phyloP scores from a whole-genome alignment of 768 basidiomycete species.

The Tulasnella sp. region DNA sequence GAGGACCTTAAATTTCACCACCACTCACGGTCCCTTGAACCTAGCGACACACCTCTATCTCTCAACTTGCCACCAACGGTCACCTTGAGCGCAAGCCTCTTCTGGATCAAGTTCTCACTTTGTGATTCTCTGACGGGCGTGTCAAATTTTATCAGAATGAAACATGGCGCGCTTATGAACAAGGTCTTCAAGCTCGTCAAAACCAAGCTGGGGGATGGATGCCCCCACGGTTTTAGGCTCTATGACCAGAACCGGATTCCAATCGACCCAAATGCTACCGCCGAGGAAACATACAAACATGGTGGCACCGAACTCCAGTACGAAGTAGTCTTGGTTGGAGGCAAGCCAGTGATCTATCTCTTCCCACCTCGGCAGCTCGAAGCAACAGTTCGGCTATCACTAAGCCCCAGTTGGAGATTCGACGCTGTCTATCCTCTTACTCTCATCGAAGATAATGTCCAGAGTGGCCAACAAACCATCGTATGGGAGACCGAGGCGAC shows the following conservation, averaged over 20 bases:
- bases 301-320: neutral
- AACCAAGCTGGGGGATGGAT: too few relatives aligned
- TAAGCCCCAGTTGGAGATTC: neutral
- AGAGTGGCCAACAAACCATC: neutral
- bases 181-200: neutral
- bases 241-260: neutral
- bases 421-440: neutral
- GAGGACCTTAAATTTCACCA: neutral
- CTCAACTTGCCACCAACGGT: neutral
- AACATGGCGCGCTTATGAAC: neutral
- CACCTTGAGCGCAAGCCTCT: neutral
- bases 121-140: neutral
- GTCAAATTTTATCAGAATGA: neutral
- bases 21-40: neutral
- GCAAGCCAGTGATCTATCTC: conserved; percentile 1
- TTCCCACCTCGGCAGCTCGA: neutral
- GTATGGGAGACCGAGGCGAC: neutral
- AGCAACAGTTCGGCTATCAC: neutral
- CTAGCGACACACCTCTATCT: neutral
- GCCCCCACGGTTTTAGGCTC: too few relatives aligned
- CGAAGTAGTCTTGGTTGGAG: neutral
- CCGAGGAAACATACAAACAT: neutral
- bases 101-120: neutral
- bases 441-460: neutral
- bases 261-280: neutral